Evolutionary conservation across 2,329 filamentous ascomycete species (phyloP), one percentile per base, ranked within the genome.

Genomic region (Ceratocystis variospora): DNA sequence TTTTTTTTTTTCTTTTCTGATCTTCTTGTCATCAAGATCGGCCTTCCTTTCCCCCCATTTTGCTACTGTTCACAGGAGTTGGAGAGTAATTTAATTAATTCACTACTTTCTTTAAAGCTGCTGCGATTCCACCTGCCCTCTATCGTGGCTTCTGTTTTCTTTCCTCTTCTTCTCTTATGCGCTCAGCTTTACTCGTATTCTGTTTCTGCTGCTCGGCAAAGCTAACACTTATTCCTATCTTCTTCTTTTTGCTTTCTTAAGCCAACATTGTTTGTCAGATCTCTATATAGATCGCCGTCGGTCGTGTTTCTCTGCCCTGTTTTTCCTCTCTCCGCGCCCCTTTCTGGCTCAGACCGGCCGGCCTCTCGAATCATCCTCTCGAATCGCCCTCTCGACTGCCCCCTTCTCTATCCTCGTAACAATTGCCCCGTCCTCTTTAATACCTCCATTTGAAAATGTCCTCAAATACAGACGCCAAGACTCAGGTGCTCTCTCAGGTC

Each of bases 401-500:
- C 28, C 55, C 28, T 5, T 6, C 37, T 33, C 15, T 6, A 31
- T 37, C 55, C 33, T 59, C 55, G 28, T 31, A 17, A 59, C 28
- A 8, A 3, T 15, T 37, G 19, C 63, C 22, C 44, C 45, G 22
- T n/a, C 53, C 10, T 17, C 61, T 25, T 63, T 48, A 8, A 63
- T 31, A 63, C 45, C 19, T 33, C 4, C 7, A 10, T 31, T 37
- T n/a, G 10, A 19, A 6, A 37, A 59, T 59, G 55, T 28, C 55
- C n/a, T 31, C 55, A 59, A 37, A 15, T 10, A 15, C n/a, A 8
- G 55, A 59, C 17, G 5, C 55, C 0, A 31, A 31, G 15, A 10
- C 15, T 61, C 31, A 33, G 64, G 66, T 7, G 57, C 48, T n/a
- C 66, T 61, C 37, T 44, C 61, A 28, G 31, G 57, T 10, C 63